Evolutionary conservation across 768 basidiomycete genomes (phyloP), one percentile per base, ranked within the genome.

Genomic region (Collybia sordida): DNA sequence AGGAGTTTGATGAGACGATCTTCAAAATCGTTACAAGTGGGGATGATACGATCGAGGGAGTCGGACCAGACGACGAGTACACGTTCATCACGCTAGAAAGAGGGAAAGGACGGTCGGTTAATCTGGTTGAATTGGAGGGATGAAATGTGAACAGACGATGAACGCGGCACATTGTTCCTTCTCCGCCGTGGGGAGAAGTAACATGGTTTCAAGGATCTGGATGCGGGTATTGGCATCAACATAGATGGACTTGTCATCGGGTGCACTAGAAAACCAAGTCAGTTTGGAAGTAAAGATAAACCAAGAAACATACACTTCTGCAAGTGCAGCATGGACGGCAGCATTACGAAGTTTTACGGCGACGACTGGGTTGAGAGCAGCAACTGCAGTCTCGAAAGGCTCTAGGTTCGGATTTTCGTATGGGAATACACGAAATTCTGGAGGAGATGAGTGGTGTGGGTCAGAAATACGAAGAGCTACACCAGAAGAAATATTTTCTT

Each of bases 121-220:
- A n/a, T n/a, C n/a, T n/a, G n/a, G n/a, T n/a, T n/a, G n/a, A 37
- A 42, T n/a, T 22, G 27, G 27, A 19, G 45, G 3, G 17, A 12
- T 51, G 12, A 2, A 8, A 6, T n/a, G 25, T 47, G n/a, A 3
- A 77, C 85, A 54, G 50, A 86, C 86, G 59, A 92, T 83, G 63
- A 94, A 94, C 0, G 92, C 91, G 69, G 88, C 92, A 42, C 83
- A 88, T 57, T 93, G 91, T 52, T 93, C 90, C 69, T 88, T 87
- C 58, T 93, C 88, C 0, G 90, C 90, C 45, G 83, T 78, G 4
- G 88, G 86, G 34, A 94, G 82, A 61, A 81, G 74, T 50, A 82
- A 69, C 74, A 94, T 85, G 19, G 87, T 85, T 58, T 92, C 88
- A 42, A 93, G 63, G 52, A 94, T 80, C 64, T 93, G 91, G 45